A percentile compares a stretch with the other conserved stretches of the same genome.
These are phyloP conservation scores for Tetrapisispora pingtungensis DNA, from an alignment of 805 yeast species.

Conservation along the genomic window DNA sequence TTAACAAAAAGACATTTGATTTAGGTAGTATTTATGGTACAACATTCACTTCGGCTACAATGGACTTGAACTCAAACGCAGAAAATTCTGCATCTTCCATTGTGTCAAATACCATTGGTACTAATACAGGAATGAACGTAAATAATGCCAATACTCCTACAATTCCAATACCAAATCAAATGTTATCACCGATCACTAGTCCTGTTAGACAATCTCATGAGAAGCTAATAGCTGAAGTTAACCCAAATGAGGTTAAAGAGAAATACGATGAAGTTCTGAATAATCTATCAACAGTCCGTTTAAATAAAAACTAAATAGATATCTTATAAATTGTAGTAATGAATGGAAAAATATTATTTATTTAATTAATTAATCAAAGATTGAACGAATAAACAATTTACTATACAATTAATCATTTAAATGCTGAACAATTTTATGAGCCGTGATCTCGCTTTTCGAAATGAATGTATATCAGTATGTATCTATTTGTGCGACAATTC, in stretches of 20 bases:
- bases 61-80: not conserved
- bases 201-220: constrained; percentile 3
- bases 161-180: not conserved
- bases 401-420: too few relatives aligned
- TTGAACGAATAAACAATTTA: too few relatives aligned
- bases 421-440: too few relatives aligned
- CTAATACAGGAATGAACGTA: too few relatives aligned
- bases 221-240: not conserved
- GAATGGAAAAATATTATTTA: too few relatives aligned
- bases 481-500: too few relatives aligned
- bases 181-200: not conserved
- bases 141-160: not conserved
- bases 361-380: too few relatives aligned
- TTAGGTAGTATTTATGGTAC: constrained; percentile 40
- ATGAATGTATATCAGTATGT: too few relatives aligned
- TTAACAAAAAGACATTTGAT: constrained; percentile 43
- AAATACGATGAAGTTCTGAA: constrained; percentile 61
- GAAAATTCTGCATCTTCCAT: not conserved
- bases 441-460: too few relatives aligned
- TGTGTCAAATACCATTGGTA: not conserved
- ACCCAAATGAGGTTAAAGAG: constrained; percentile 46
- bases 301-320: constrained; percentile 30
- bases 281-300: constrained; percentile 54
- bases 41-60: not conserved
- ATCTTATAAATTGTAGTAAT: too few relatives aligned